phyloP scores from a whole-genome alignment of 371 early-diverging fungal genomes.

The Actinomortierella wolfii region DNA sequence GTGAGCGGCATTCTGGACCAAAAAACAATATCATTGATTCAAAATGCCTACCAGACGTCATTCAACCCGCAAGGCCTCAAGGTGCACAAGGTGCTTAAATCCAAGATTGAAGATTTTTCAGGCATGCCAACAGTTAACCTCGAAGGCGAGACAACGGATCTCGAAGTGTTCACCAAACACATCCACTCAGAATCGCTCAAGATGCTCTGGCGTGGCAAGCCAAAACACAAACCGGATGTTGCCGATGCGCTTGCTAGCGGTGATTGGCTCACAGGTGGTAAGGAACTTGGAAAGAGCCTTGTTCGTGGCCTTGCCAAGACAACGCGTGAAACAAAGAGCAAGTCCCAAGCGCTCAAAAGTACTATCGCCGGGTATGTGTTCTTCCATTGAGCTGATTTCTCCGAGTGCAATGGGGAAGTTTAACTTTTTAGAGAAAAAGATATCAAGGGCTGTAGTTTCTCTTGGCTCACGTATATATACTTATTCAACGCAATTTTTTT shows the following conservation, averaged over 20 bases:
- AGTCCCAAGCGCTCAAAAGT: constrained; percentile 30
- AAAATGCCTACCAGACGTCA: constrained; percentile 30
- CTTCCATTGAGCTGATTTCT: too few relatives aligned
- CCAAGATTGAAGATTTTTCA: constrained; percentile 68
- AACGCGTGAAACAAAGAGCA: constrained; percentile 26
- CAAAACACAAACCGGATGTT: constrained; percentile 48
- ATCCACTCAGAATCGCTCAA: constrained; percentile 61
- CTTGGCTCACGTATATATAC: too few relatives aligned
- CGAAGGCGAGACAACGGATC: constrained; percentile 57
- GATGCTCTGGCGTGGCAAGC: constrained; percentile 63
- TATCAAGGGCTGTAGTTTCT: too few relatives aligned
- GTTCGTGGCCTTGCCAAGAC: constrained; percentile 45
- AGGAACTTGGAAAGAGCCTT: constrained; percentile 44
- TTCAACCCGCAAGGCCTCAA: constrained; percentile 50
- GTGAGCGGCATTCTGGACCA: constrained; percentile 15
- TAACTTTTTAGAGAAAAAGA: too few relatives aligned
- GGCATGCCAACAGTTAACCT: constrained; percentile 56
- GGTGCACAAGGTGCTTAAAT: constrained; percentile 63
- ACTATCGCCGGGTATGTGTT: constrained; percentile 23
- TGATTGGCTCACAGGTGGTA: constrained; percentile 50
- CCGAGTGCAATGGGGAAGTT: too few relatives aligned
- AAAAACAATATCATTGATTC: constrained; percentile 34
- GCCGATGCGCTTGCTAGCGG: constrained; percentile 43
- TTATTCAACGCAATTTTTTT: too few relatives aligned
- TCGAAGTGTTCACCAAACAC: constrained; percentile 64